Evolutionary conservation across 805 yeast genomes (phyloP), one percentile per base, ranked within the genome.

Genomic region (Cyberlindnera veronae): DNA sequence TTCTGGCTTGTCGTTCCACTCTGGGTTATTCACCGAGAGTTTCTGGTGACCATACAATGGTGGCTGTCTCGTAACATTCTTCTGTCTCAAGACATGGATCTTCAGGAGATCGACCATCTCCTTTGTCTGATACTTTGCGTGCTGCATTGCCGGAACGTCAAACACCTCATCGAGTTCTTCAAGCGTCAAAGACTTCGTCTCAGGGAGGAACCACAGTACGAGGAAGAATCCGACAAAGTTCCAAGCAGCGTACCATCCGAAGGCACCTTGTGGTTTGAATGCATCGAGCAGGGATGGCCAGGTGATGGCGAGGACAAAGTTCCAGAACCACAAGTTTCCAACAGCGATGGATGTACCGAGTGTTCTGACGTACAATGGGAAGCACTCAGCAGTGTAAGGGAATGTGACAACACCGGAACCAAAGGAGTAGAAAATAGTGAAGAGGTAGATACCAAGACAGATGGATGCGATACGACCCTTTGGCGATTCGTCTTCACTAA

Each of bases 381-480:
- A 76, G 53, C 83, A 84, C 62, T 87, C 95, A 9, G 95, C 95
- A 18, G 89, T 81, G 57, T 87, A 84, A 3, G 93, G 83, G 66
- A 87, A 87, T 4, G 95, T 95, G 32, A 87, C 93, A 12, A 93
- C 95, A 32, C 95, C 95, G 60, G 84, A 87, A 40, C 95, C 91
- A 3, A 85, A 77, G 0, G 95, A 84, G 63, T 87, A 87, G 41
- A 83, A 81, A 31, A 77, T 72, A 0, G 87, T 68, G 62, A 75
- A 86, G 22, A 87, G 57, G 58, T 87, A 87, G 42, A 87, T 80
- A 50, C 93, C 95, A 45, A 78, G 66, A 6, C 83, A 69, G 41
- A 85, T 79, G 39, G 82, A 71, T 4, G 80, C 96, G 44, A 82
- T 62, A 53, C 85, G 72, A 4, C 80, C 81, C 7, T 74, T 61